Evolutionary conservation across 2,329 filamentous ascomycete genomes (phyloP), one percentile per base, ranked within the genome.

Genomic region (Aspergillus flavus): DNA sequence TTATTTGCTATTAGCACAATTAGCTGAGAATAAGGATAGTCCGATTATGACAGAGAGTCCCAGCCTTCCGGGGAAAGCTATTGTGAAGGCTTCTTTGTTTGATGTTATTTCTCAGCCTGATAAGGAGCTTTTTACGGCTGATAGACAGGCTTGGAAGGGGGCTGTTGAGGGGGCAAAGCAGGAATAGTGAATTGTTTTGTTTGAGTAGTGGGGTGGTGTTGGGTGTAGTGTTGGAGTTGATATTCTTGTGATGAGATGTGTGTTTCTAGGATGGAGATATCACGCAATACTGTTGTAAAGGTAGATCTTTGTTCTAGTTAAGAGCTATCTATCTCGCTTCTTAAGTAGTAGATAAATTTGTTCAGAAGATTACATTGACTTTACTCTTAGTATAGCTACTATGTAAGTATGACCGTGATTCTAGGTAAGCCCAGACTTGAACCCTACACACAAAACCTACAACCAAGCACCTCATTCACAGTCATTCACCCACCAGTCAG

Each of bases 51-150:
- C 46, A 6, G 50, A 21, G 50, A 55, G 14, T 19, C 61, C 57
- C 3, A 53, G n/a, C 4, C 55, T 36, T 23, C 57, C 58, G 9
- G 57, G 58, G 3, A 63, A 57, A 32, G 10, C 36, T 21, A 19
- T 58, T 16, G 21, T 61, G 30, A 63, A 63, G 52, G 61, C 58
- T 10, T 57, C 58, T 28, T 46, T 63, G 12, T 60, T 63, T 16
- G 61, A 61, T 34, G n/a, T 5, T 5, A 61, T 63, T 16, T 57
- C 61, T 14, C 12, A 1, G 36, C 61, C 58, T 7, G 34, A n/a
- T 23, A 19, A 36, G 36, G 61, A 63, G 36, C 45, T 63, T 3
- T 61, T 58, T 23, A 63, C 39, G 1, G 58, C 46, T 48, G 19
- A n/a, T 4, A 32, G 61, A 28, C 61, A 61, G 46, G 10, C 19